Base-by-base conservation (phyloP, 2,329 filamentous ascomycete genomes). In the Exophiala sp. region DNA sequence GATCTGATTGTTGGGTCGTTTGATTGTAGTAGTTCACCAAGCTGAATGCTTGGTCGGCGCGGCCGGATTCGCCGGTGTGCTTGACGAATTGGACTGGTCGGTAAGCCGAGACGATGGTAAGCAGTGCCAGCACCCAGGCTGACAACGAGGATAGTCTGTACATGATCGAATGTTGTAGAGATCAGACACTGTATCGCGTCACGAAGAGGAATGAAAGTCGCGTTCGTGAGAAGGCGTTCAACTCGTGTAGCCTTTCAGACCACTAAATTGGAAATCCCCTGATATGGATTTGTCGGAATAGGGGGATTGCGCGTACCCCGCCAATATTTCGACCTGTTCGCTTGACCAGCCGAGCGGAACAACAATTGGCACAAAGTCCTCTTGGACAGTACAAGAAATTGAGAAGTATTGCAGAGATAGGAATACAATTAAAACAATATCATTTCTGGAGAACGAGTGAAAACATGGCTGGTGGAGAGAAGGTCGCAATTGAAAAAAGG, bases 11-110 rank as follows among this genome's bases (percentile, higher is more conserved):
- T 12, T 47, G 43, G n/a, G 61, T 60, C 7, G 59, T 59, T 36
- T 57, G 50, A 49, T 63, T 64, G 55, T 56, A 64, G 52, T 62
- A 57, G 39, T 64, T 61, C 16, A 61, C 62, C 42, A 63, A 40
- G 36, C 57, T 60, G 53, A 61, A 58, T 3, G 58, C 60, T 35
- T 61, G 60, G 51, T 62, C 58, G 1, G 60, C 60, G 12, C 59
- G 54, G 11, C 59, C 59, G 33, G 54, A 52, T 48, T 64, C 52
- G 16, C 62, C 62, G 0, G 61, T 61, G 38, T 62, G 60, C 42
- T 64, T 64, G 49, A 62, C 61, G 40, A 62, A 62, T 48, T 64
- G 62, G n/a, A 62, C 55, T n/a, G 62, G 62, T 46, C 62, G 58
- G 40, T 62, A 64, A 41, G 62, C 60, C 11, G 50, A 52, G 35